Evolutionary conservation across 805 yeast species (phyloP).

Genomic region (Candida dajiaensis): DNA sequence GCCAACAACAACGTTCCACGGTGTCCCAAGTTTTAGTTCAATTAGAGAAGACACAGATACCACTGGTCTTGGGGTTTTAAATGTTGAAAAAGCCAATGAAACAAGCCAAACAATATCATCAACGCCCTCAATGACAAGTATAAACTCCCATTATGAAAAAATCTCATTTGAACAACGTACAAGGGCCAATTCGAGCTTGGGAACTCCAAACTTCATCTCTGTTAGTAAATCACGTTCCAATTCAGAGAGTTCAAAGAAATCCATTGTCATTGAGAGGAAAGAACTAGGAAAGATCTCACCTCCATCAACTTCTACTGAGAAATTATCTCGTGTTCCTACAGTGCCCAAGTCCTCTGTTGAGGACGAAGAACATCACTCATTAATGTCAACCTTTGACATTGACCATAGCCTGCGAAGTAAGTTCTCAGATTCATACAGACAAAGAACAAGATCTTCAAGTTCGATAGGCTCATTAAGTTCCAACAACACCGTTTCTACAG

Average conservation of each 20-base stretch:
- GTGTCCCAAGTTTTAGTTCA: slow-evolving; percentile 3
- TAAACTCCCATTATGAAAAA: slow-evolving; percentile 10
- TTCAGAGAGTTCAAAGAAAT: slow-evolving; percentile 1
- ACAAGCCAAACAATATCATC: not conserved
- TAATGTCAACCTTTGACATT: not conserved
- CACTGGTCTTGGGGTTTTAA: not conserved
- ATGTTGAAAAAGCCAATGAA: not conserved
- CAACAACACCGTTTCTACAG: slow-evolving; percentile 1
- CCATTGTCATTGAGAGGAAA: slow-evolving; percentile 1
- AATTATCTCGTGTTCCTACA: slow-evolving; percentile 8
- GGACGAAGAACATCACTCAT: not conserved
- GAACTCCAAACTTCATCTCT: slow-evolving; percentile 1
- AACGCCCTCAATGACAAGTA: slow-evolving; percentile 19
- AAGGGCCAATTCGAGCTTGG: slow-evolving; percentile 7
- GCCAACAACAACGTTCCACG: slow-evolving; percentile 12
- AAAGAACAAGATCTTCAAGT: not conserved
- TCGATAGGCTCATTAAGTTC: not conserved
- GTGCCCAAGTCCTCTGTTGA: not conserved
- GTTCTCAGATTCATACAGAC: not conserved
- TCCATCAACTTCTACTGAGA: not conserved
- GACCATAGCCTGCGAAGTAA: not conserved
- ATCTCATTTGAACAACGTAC: slow-evolving; percentile 8
- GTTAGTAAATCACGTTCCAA: slow-evolving; percentile 4
- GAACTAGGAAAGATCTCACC: slow-evolving; percentile 8
- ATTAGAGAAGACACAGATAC: slow-evolving; percentile 14